Base-by-base conservation (phyloP, 345 rosid species). In the Raphanus sativus region DNA sequence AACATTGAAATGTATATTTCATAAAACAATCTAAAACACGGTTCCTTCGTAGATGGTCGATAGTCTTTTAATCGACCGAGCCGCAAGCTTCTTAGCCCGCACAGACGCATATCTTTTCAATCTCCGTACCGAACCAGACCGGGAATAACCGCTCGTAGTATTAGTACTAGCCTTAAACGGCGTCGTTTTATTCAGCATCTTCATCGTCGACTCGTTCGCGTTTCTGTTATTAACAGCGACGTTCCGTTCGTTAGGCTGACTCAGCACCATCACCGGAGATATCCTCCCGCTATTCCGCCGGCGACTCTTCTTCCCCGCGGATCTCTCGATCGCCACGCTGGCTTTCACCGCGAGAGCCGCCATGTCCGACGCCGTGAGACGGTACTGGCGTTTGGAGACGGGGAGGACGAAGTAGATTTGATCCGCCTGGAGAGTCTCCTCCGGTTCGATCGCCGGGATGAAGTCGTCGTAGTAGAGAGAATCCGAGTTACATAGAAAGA, bases 291-390 rank as follows among this genome's bases (percentile, higher is more conserved):
- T 84, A 21, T 77, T 86, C 2, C 84, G 67, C 2, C 85, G 83
- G 8, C 38, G 73, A 4, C 62, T 54, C 0, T 54, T 76, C 56
- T 73, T 83, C 33, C 79, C 83, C 6, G 82, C 65, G 2, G 78
- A 74, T 5, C 75, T 88, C 65, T 85, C 87, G 42, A 94, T 75
- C 21, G 98, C 93, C 11, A 85, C 72, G 86, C 90, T 86, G 21
- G 96, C 97, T 77, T 88, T 91, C 26, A 94, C 97, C 1, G 98
- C 97, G 40, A 91, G 80, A 34, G 91, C 94, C 1, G 96, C 98
- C 98, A 94, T 94, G 45, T 89, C 97, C 1, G 87, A 79, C 4
- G 98, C 88, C 3, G 88, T 66, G 58, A 94, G 68, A 33, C 81
- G 85, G 71, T 81, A 71, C 17, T 81, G 85, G 2, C 89, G 94